Conservation (phyloP, 352 stramenopile genomes). For the Pythium chondricola region DNA sequence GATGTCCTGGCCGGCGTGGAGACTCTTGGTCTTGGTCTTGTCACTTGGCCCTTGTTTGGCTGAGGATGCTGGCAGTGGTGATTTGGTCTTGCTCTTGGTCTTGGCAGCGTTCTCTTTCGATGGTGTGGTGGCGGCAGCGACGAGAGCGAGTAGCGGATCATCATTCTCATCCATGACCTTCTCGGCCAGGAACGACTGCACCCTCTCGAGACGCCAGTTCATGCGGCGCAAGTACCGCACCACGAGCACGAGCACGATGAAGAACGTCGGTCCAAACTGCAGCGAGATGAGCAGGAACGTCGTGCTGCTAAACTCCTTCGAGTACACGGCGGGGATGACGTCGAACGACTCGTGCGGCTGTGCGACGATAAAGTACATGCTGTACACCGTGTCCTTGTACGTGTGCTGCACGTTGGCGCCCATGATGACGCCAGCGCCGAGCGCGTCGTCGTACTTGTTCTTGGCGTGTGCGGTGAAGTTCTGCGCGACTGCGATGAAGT, state of each 20-base stretch:
- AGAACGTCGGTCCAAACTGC: constrained; percentile 48
- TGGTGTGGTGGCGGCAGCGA: not conserved
- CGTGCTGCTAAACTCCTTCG: constrained; percentile 70
- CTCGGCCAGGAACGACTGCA: constrained; percentile 68
- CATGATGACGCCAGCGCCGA: constrained; percentile 45
- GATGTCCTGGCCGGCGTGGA: constrained; percentile 39
- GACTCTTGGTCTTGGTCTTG: constrained; percentile 2
- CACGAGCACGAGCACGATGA: constrained; percentile 39
- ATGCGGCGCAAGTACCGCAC: constrained; percentile 59
- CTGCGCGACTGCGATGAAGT: constrained; percentile 52
- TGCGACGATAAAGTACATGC: constrained; percentile 82
- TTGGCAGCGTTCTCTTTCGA: not conserved
- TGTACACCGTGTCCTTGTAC: constrained; percentile 51
- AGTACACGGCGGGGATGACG: constrained; percentile 47
- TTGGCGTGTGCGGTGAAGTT: constrained; percentile 58
- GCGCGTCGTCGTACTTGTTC: constrained; percentile 72
- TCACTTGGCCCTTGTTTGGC: too few species aligned
- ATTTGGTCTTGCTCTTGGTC: not conserved
- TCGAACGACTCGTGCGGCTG: constrained; percentile 58
- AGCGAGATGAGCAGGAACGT: constrained; percentile 47
- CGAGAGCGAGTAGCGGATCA: constrained; percentile 6
- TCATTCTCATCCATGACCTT: constrained; percentile 34
- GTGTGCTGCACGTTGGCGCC: constrained; percentile 49
- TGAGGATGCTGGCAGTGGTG: too few species aligned
- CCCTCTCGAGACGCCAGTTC: constrained; percentile 76